Percentiles rank a stretch among this genome's conserved stretches.
phyloP scores from a whole-genome alignment of 2,329 filamentous ascomycete species.

The Fusarium dimerum region DNA sequence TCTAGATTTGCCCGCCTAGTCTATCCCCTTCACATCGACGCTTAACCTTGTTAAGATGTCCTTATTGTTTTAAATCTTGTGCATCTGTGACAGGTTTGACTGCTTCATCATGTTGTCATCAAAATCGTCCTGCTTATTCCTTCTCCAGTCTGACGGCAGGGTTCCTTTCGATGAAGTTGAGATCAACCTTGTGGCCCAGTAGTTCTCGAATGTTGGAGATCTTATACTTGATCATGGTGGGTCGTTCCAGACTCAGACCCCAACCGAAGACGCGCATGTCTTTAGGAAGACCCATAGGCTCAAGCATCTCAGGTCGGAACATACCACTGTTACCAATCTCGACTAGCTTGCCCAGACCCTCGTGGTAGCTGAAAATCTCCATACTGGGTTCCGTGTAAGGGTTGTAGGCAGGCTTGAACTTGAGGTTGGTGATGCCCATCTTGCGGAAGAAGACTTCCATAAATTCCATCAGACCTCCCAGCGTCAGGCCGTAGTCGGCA shows the following conservation, averaged over 20 bases:
- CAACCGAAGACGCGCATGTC: slow-evolving; percentile 94
- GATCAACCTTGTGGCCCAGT: slow-evolving; percentile 91
- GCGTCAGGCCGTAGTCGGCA: slow-evolving; percentile 89
- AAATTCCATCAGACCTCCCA: slow-evolving; percentile 89
- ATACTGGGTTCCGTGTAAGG: slow-evolving; percentile 94
- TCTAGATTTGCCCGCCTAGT: slow-evolving; percentile 11
- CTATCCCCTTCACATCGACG: not conserved
- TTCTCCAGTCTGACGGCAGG: slow-evolving; percentile 88
- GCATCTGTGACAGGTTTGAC: not conserved
- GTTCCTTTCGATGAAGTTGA: slow-evolving; percentile 89
- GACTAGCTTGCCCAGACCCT: slow-evolving; percentile 84
- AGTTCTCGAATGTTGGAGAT: slow-evolving; percentile 91
- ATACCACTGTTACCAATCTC: slow-evolving; percentile 98
- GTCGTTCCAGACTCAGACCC: slow-evolving; percentile 87
- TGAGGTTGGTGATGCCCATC: slow-evolving; percentile 83
- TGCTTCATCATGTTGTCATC: not conserved
- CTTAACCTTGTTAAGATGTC: not conserved
- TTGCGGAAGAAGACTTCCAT: slow-evolving; percentile 95
- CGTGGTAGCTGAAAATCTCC: slow-evolving; percentile 97
- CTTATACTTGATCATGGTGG: slow-evolving; percentile 96
- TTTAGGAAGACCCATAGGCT: slow-evolving; percentile 89
- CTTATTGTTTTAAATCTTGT: not conserved
- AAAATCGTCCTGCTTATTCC: slow-evolving; percentile 50
- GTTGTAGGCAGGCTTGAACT: slow-evolving; percentile 98
- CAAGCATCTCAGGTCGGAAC: slow-evolving; percentile 97